Evolutionary conservation across 768 basidiomycete genomes (phyloP).

Genomic region (Kwoniella dejecticola): DNA sequence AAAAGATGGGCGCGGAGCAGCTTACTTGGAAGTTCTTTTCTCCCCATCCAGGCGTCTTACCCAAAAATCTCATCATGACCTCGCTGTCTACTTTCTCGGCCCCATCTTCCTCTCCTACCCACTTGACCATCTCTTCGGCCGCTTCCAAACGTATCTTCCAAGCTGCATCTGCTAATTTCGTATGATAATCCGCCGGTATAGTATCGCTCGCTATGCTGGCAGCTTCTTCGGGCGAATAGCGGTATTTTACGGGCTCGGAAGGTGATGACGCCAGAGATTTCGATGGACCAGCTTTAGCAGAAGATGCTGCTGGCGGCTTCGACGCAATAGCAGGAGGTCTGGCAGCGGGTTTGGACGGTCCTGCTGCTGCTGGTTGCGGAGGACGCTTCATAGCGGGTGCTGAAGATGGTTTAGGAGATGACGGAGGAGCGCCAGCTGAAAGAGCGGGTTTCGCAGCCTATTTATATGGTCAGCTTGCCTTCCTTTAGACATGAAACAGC

Average conservation of each 20-base stretch:
- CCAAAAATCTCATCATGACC: constrained; percentile 79
- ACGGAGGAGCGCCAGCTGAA: constrained; percentile 24
- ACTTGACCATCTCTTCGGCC: constrained; percentile 77
- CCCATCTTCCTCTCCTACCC: constrained; percentile 67
- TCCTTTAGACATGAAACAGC: neutral
- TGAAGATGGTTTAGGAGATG: constrained; percentile 30
- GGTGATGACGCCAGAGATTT: constrained; percentile 59
- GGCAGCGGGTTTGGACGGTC: constrained; percentile 43
- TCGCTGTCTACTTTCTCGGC: constrained; percentile 75
- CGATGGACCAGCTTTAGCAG: constrained; percentile 58
- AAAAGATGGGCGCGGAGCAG: neutral
- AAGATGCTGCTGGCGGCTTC: constrained; percentile 34
- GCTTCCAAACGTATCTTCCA: constrained; percentile 92
- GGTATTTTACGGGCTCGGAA: constrained; percentile 86
- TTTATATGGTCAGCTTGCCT: neutral
- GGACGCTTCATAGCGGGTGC: constrained; percentile 52
- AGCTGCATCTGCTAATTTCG: constrained; percentile 77
- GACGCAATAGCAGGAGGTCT: constrained; percentile 53
- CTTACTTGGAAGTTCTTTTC: constrained; percentile 91
- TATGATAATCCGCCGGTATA: constrained; percentile 70
- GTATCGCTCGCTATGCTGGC: constrained; percentile 72
- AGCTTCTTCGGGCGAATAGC: constrained; percentile 87
- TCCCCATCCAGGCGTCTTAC: constrained; percentile 87
- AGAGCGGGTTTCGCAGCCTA: constrained; percentile 28
- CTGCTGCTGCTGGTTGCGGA: constrained; percentile 33